Evolutionary conservation across 1,284 basidiomycete genomes (phyloP).

Genomic region (Singerocomus inundabilis): DNA sequence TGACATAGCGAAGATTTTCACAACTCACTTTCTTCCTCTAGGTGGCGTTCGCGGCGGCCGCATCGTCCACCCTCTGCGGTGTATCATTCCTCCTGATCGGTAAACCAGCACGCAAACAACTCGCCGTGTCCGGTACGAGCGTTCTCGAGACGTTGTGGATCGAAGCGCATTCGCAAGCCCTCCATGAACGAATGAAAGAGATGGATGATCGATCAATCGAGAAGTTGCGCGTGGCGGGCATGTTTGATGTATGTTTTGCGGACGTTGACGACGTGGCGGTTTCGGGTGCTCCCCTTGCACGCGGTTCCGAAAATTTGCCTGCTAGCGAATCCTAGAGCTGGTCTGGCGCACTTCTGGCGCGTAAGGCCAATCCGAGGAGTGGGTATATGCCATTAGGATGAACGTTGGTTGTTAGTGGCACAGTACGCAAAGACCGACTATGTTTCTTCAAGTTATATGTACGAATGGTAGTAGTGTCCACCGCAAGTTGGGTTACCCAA

Average conservation of each 20-base stretch:
- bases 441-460: too few species aligned
- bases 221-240: not conserved
- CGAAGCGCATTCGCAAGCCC: not conserved
- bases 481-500: too few species aligned
- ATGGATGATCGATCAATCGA: not conserved
- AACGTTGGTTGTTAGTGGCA: too few species aligned
- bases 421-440: too few species aligned
- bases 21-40: not conserved
- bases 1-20: not conserved
- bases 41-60: not conserved
- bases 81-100: not conserved
- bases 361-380: too few species aligned
- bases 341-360: not conserved
- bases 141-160: not conserved
- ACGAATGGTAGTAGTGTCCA: too few species aligned
- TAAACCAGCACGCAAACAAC: not conserved
- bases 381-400: too few species aligned
- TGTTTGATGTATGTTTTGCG: not conserved
- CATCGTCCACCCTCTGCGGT: not conserved
- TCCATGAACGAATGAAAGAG: not conserved
- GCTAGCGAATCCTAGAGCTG: not conserved
- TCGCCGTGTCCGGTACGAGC: not conserved
- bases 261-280: not conserved
- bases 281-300: not conserved
- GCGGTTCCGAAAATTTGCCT: not conserved